Conservation (phyloP, 1,139 yeast genomes). For the Yamadazyma aaseri region DNA sequence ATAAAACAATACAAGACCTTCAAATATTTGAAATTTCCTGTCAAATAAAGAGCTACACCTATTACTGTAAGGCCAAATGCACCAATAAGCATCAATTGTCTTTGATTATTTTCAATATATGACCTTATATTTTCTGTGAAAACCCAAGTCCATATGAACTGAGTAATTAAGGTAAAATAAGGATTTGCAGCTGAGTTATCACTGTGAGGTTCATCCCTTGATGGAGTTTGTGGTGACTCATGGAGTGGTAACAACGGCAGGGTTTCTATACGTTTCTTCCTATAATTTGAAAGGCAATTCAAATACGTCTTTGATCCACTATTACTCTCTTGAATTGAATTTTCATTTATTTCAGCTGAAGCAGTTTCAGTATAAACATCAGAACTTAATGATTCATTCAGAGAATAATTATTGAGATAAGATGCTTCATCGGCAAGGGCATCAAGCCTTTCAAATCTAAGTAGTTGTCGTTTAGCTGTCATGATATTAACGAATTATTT, state of each 20-base stretch:
- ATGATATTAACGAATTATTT: neutral
- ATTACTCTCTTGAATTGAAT: no score
- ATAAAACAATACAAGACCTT: slow-evolving; percentile 18
- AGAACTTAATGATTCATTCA: slow-evolving; percentile 8
- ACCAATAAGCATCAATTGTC: slow-evolving; percentile 10
- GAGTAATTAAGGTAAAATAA: neutral
- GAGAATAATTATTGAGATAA: slow-evolving; percentile 13
- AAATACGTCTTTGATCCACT: slow-evolving; percentile 8
- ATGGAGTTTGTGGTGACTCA: slow-evolving; percentile 1
- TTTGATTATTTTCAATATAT: slow-evolving; percentile 4
- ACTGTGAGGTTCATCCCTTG: neutral
- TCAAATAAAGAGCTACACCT: slow-evolving; percentile 13
- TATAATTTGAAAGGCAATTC: slow-evolving; percentile 5
- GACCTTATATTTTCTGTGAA: slow-evolving; percentile 10
- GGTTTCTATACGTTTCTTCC: slow-evolving; percentile 5
- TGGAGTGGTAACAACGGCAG: slow-evolving; percentile 15
- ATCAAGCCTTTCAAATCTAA: slow-evolving; percentile 11
- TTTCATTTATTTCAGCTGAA: no score
- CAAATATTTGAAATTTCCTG: slow-evolving; percentile 18
- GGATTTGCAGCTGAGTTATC: neutral
- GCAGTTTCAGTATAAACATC: slow-evolving; percentile 4
- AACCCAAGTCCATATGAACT: slow-evolving; percentile 11
- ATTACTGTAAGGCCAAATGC: slow-evolving; percentile 8
- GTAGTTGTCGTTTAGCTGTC: slow-evolving; percentile 3
- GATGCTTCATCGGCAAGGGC: slow-evolving; percentile 16